phyloP scores from a whole-genome alignment of 805 yeast species.

The Tetrapisispora fleetii region DNA sequence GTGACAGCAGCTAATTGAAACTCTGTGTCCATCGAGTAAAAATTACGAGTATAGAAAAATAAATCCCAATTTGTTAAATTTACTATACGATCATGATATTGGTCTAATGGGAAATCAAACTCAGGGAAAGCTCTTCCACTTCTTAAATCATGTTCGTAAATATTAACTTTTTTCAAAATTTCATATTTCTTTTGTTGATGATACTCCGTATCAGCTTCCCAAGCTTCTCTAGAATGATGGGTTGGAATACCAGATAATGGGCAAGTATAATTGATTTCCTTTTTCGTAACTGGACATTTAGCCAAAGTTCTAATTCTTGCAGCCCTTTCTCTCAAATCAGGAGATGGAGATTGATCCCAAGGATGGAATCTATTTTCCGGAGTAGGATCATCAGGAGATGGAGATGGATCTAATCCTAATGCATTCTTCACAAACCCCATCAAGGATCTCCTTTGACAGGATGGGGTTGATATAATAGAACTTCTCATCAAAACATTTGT shows the following conservation, averaged over 20 bases:
- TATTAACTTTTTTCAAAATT: constrained; percentile 73
- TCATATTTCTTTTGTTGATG: constrained; percentile 61
- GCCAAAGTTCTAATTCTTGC: constrained; percentile 83
- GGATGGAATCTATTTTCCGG: constrained; percentile 65
- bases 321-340: constrained; percentile 82
- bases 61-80: constrained; percentile 87
- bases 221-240: constrained; percentile 81
- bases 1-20: constrained; percentile 93
- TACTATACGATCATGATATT: constrained; percentile 62
- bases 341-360: constrained; percentile 89
- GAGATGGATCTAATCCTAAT: constrained; percentile 52
- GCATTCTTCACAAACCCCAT: constrained; percentile 37
- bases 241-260: constrained; percentile 96
- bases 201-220: constrained; percentile 71
- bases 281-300: constrained; percentile 79
- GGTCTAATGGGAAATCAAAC: constrained; percentile 81
- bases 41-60: constrained; percentile 84
- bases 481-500: background rate
- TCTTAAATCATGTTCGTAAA: constrained; percentile 89
- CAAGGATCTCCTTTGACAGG: constrained; percentile 17
- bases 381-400: constrained; percentile 58
- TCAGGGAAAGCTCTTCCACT: constrained; percentile 93
- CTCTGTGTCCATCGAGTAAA: constrained; percentile 93
- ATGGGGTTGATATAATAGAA: background rate
- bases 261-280: constrained; percentile 75